Percentiles rank a stretch among this genome's conserved stretches.
phyloP scores from a whole-genome alignment of 441 rosid genomes.

The Metrosideros polymorpha region DNA sequence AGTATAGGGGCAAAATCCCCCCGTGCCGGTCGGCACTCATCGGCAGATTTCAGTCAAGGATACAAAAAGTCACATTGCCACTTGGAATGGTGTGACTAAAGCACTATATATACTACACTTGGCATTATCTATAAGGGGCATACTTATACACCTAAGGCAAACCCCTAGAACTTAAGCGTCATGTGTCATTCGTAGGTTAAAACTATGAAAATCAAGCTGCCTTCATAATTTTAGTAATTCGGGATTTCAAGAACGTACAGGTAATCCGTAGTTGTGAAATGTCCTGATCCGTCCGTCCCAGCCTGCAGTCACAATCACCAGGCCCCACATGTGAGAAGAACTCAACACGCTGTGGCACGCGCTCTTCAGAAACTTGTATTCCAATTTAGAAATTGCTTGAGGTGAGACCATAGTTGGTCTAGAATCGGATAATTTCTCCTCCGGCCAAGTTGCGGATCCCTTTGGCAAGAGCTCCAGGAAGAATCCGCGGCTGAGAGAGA shows the following conservation, averaged over 20 bases:
- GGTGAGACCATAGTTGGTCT: constrained; percentile 4
- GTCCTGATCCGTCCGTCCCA: constrained; percentile 44
- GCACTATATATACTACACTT: background rate
- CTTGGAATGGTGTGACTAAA: background rate
- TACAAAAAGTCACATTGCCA: background rate
- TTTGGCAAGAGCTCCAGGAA: constrained; percentile 19
- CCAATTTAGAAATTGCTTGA: constrained; percentile 20
- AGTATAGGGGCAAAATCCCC: background rate
- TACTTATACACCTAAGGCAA: background rate
- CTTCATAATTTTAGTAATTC: background rate
- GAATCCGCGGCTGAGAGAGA: constrained; percentile 20
- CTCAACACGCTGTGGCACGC: constrained; percentile 13
- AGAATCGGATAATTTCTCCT: constrained; percentile 28
- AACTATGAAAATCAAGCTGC: background rate
- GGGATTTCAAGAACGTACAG: constrained; percentile 17
- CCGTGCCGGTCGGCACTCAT: background rate
- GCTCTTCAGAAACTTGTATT: constrained; percentile 24
- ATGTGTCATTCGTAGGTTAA: background rate
- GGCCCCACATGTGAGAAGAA: constrained; percentile 39
- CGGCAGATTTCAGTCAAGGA: background rate
- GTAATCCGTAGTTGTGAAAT: constrained; percentile 35
- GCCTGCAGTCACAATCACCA: constrained; percentile 32
- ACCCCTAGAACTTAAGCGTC: background rate
- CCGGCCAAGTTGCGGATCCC: constrained; percentile 39
- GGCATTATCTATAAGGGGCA: background rate